Evolutionary conservation across 495 filamentous ascomycete species (phyloP), one percentile per base, ranked within the genome.

Genomic region (Lasiosphaeris hirsuta): DNA sequence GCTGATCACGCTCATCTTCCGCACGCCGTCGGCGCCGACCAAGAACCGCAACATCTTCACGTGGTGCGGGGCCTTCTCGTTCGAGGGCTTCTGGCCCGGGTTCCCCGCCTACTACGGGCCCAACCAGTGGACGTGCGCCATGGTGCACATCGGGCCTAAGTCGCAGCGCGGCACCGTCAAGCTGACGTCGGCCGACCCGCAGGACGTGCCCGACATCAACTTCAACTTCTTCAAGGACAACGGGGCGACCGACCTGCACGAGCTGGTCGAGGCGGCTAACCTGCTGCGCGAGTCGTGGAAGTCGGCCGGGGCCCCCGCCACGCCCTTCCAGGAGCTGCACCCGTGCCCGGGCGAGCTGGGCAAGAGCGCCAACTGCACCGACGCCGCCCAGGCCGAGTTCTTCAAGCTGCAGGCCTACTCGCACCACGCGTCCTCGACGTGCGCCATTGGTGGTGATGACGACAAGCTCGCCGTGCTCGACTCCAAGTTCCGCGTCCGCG

Each of bases 171-270:
- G 81, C 10, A 74, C 75, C 1, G 80, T 84, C 0, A 64, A 65
- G 6, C 65, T 84, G 7, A 55, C 61, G 8, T 82, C 80, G 0
- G 68, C 71, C 1, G 76, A 84, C 55, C 82, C 81, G 3, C 78
- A 73, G 35, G 79, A 84, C 55, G 69, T 70, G 56, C 82, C 82
- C 1, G 70, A 78, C 10, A 83, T 84, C 48, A 77, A 78, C 54
- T 80, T 85, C 63, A 75, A 79, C 47, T 84, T 82, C 64, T 86
- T 83, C 60, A 68, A 77, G 55, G 35, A 70, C 4, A 48, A 58
- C 36, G 70, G 64, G 4, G 73, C 71, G 11, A 57, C 74, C 37
- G 75, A 78, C 35, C 63, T 76, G n/a, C 64, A 72, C 14, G 81
- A 83, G 39, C 59, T 83, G 3, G 71, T 78, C 13, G 78, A 81